Evolutionary conservation across 2,329 filamentous ascomycete species (phyloP).

Genomic region (Colletotrichum lindemuthianum): DNA sequence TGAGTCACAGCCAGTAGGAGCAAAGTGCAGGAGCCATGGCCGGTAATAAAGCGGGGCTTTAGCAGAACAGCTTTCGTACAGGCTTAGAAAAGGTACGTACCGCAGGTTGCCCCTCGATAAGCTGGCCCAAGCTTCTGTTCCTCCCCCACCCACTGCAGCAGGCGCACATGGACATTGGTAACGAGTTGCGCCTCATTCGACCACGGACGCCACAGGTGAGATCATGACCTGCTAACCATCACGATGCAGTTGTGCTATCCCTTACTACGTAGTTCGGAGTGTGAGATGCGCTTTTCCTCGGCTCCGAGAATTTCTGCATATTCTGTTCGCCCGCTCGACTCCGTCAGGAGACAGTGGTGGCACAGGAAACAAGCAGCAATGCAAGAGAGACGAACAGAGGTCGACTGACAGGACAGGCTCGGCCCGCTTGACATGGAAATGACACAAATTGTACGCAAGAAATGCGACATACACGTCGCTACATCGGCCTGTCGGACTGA

Average conservation of each 20-base stretch:
- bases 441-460: constrained; percentile 3
- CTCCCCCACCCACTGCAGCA: background rate
- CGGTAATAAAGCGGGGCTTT: background rate
- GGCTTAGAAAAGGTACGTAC: constrained; percentile 16
- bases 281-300: constrained; percentile 2
- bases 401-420: no score
- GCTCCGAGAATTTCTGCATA: background rate
- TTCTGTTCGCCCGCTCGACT: background rate
- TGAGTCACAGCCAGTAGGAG: background rate
- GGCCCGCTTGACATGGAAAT: constrained; percentile 9
- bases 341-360: background rate
- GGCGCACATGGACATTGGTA: constrained; percentile 6
- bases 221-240: constrained; percentile 32
- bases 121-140: constrained; percentile 25
- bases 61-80: background rate
- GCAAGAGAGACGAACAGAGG: background rate
- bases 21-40: background rate
- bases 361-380: background rate
- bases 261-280: background rate
- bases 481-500: no score
- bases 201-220: constrained; percentile 13
- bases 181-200: constrained; percentile 26
- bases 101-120: constrained; percentile 9
- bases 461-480: background rate
- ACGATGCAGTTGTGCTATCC: background rate